Evolutionary conservation across 2,329 filamentous ascomycete species (phyloP), one percentile per base, ranked within the genome.

Genomic region (Paecilomyces dactylethromorphus): DNA sequence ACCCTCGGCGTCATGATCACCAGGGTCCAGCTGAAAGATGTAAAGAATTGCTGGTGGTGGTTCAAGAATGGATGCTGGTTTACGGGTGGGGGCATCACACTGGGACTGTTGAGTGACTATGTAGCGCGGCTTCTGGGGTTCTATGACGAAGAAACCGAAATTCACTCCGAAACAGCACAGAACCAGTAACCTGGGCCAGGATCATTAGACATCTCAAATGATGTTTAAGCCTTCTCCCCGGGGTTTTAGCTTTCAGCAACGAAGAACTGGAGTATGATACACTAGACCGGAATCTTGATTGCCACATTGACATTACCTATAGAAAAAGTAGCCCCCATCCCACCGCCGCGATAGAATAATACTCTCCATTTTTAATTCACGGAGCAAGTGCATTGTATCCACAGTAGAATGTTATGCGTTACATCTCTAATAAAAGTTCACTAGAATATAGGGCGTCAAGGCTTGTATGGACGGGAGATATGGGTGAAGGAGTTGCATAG

Each of bases 11-110:
- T 81, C 15, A 86, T 86, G 82, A 85, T 87, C 21, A 80, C 79
- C 72, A 80, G 76, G 60, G 84, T 87, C 29, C 78, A 80, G 57
- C 66, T 87, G 61, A 81, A 84, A 60, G 80, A 79, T 56, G 81
- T 84, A 54, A 74, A 75, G 62, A 80, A 84, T 64, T 87, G 84
- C 64, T 86, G 84, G 82, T 84, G 81, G 79, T 87, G 84, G 84
- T 87, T 87, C 65, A 82, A 78, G 59, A 82, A 84, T 58, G 84
- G 84, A 24, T 84, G 82, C 45, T 84, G 83, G 78, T 76, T 86
- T 59, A 86, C 84, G 18, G 84, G 84, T 22, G 84, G 84, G 18
- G 81, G 77, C 1, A 84, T 87, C 57, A 77, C 81, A 15, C 58
- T 82, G 32, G 84, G 84, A 3, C 68, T 87, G 61, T 66, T 79